These are phyloP conservation scores for Phlebiopsis gigantea DNA, from an alignment of 768 basidiomycete genomes.

Conservation along the genomic window DNA sequence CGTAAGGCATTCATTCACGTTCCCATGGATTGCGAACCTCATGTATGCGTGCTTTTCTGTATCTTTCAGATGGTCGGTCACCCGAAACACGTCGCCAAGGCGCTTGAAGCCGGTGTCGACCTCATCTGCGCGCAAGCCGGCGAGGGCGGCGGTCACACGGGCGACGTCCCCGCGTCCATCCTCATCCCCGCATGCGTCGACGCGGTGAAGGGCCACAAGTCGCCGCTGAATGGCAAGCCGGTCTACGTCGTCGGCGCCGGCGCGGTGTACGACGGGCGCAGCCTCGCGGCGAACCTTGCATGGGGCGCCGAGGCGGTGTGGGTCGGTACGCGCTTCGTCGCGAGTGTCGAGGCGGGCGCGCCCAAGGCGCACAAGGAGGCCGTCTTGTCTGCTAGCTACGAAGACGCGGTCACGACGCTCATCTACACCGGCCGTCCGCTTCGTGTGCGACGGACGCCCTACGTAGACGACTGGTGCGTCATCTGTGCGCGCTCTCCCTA, in stretches of 20 bases:
- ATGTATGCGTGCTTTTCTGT: background rate
- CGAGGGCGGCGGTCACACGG: conserved; percentile 81
- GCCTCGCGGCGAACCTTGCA: conserved; percentile 79
- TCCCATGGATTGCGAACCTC: too few species aligned
- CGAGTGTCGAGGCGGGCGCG: conserved; percentile 72
- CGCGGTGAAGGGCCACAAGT: conserved; percentile 67
- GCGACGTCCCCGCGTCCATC: conserved; percentile 76
- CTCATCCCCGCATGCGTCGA: conserved; percentile 92
- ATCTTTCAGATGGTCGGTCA: conserved; percentile 77
- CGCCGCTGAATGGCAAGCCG: conserved; percentile 76
- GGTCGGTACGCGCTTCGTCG: conserved; percentile 72
- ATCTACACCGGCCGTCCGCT: conserved; percentile 90
- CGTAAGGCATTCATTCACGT: conserved; percentile 28
- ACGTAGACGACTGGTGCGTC: conserved; percentile 75
- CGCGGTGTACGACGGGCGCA: conserved; percentile 85
- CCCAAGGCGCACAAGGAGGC: conserved; percentile 83
- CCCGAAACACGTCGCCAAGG: conserved; percentile 81
- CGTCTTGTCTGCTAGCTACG: conserved; percentile 62
- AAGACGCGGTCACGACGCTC: conserved; percentile 78
- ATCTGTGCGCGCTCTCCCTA: background rate
- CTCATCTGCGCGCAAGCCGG: conserved; percentile 93
- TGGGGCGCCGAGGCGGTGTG: conserved; percentile 88
- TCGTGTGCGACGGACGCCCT: conserved; percentile 79
- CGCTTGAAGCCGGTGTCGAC: conserved; percentile 81
- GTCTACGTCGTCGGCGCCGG: conserved; percentile 90